Conservation (phyloP, 1,284 basidiomycete species). For the Ceratobasidium sp. region DNA sequence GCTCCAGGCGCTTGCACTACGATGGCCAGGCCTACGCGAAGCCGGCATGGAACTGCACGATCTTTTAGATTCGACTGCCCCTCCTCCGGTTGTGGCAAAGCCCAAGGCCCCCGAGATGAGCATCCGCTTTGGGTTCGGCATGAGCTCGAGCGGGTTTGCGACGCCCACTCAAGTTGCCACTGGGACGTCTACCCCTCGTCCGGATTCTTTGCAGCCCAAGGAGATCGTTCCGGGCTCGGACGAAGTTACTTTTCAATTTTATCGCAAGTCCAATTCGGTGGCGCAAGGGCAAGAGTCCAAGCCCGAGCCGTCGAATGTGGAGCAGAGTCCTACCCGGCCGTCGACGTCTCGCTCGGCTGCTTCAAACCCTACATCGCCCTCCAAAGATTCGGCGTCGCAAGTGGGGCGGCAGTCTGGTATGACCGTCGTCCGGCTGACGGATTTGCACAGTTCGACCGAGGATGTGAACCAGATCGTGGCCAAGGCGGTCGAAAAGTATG, state of each 20-base stretch:
- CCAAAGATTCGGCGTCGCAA: constrained; percentile 21
- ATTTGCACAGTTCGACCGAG: constrained; percentile 67
- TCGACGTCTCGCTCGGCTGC: constrained; percentile 25
- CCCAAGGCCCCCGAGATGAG: constrained; percentile 59
- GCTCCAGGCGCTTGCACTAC: constrained; percentile 74
- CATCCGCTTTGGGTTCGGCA: constrained; percentile 38
- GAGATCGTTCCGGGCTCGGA: constrained; percentile 35
- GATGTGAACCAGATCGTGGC: constrained; percentile 78
- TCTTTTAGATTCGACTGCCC: constrained; percentile 67
- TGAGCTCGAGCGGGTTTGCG: constrained; percentile 34
- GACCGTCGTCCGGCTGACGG: constrained; percentile 66
- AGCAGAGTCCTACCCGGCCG: constrained; percentile 36
- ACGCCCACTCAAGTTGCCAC: constrained; percentile 37
- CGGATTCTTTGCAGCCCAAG: constrained; percentile 14
- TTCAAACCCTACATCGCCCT: constrained; percentile 30
- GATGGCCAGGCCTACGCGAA: constrained; percentile 80
- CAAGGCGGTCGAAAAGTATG: constrained; percentile 75
- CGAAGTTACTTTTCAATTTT: constrained; percentile 47
- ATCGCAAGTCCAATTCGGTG: constrained; percentile 45
- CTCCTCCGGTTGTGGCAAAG: constrained; percentile 64
- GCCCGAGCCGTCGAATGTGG: constrained; percentile 23
- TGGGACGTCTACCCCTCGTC: constrained; percentile 25
- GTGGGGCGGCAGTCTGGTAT: constrained; percentile 59
- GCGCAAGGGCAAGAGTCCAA: constrained; percentile 29
- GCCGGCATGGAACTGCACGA: constrained; percentile 76